Base-by-base conservation (phyloP, 768 basidiomycete genomes). In the Suillus occidentalis region DNA sequence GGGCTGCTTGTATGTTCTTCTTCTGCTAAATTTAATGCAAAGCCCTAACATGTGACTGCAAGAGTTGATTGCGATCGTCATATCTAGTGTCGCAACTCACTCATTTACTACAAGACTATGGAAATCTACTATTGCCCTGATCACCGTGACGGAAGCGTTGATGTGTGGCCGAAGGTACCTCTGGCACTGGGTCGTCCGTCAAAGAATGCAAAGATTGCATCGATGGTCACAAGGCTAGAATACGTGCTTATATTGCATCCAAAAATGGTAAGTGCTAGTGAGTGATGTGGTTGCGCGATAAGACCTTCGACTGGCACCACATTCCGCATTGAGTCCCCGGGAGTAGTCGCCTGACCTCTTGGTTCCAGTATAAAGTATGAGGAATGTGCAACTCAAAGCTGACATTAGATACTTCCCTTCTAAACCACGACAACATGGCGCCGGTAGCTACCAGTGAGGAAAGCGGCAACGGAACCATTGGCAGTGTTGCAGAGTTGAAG, bases 361-460 rank as follows among this genome's bases (percentile, higher is more conserved):
- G 31, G 16, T 62, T 31, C 53, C 50, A 6, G 10, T 61, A 75
- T 73, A 71, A 73, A 71, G 57, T 28, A 22, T 34, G 37, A 47
- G 55, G 57, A 60, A 53, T 12, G 34, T 58, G 8, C 20, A n/a
- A 12, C 12, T 20, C 25, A 36, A 55, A 25, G 43, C 25, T 9
- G 7, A 22, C 25, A 14, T 25, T 12, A 34, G 10, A 28, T 31
- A n/a, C 4, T 36, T 28, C 31, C 31, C 50, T 40, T 55, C 43
- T 14, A 6, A 53, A 25, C 39, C 5, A 16, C 22, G 50, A n/a
- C 63, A 39, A 50, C 16, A 86, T 87, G 86, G 81, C 85, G 60
- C 83, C 84, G 31, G 81, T 83, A 40, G 82, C 84, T 66, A 83
- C 80, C 39, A 68, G 76, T 61, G 79, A 82, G 57, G 73, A 66